These are phyloP conservation scores for Apophysomyces trapeziformis DNA, from an alignment of 371 early-diverging fungal genomes.

Conservation along the genomic window DNA sequence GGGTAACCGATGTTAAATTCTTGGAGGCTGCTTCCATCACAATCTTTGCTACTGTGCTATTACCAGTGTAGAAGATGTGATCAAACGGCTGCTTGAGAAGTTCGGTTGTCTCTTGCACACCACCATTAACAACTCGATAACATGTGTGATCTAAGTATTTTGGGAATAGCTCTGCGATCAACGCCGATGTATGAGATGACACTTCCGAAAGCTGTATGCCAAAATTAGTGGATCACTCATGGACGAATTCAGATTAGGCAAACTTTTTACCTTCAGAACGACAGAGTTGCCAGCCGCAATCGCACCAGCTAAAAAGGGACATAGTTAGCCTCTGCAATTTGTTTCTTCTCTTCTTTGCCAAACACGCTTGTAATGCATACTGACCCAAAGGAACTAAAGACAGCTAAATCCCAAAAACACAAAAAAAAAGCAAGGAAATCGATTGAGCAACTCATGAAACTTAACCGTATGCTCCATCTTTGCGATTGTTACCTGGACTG, in stretches of 20 bases:
- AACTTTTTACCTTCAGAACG: slow-evolving; percentile 60
- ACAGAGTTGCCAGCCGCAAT: slow-evolving; percentile 86
- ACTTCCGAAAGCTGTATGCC: slow-evolving; percentile 72
- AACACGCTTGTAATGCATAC: not conserved
- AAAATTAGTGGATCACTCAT: too few relatives aligned
- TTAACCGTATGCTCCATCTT: not conserved
- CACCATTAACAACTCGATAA: slow-evolving; percentile 79
- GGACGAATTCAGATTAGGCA: too few relatives aligned
- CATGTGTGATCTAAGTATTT: slow-evolving; percentile 73
- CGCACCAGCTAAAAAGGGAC: slow-evolving; percentile 59
- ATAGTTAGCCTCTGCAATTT: not conserved
- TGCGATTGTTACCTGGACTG: slow-evolving; percentile 34
- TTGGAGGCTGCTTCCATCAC: slow-evolving; percentile 77
- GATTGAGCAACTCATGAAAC: not conserved
- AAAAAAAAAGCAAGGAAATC: not conserved
- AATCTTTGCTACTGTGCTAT: slow-evolving; percentile 73
- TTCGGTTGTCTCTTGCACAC: slow-evolving; percentile 71
- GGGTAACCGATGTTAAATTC: slow-evolving; percentile 70
- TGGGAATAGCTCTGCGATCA: slow-evolving; percentile 64
- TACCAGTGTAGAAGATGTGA: slow-evolving; percentile 90
- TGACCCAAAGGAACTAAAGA: slow-evolving; percentile 39
- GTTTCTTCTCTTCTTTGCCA: not conserved
- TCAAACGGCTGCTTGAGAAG: slow-evolving; percentile 75
- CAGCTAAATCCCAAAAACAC: not conserved
- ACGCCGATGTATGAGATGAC: slow-evolving; percentile 64